phyloP scores from a whole-genome alignment of 2,329 filamentous ascomycete genomes.

The Cordyceps javanica region DNA sequence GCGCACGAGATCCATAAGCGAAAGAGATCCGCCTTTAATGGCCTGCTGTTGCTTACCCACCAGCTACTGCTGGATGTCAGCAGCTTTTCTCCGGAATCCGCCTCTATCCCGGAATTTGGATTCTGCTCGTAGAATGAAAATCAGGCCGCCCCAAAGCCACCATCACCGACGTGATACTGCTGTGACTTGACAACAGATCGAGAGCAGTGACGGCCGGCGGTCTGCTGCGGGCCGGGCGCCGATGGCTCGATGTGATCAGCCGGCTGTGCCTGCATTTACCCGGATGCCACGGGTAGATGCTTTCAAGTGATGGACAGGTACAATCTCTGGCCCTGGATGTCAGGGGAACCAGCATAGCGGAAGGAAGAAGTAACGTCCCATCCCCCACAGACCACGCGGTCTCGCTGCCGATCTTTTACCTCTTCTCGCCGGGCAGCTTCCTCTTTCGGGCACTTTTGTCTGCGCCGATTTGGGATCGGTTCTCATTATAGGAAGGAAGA shows the following conservation, averaged over 20 bases:
- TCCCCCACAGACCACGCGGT: background rate
- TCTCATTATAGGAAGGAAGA: background rate
- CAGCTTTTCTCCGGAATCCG: background rate
- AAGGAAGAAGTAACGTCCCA: conserved; percentile 2
- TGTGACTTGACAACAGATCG: too few species aligned
- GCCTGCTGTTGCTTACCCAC: background rate
- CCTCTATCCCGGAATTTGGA: too few species aligned
- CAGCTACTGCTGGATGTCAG: background rate
- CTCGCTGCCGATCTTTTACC: background rate
- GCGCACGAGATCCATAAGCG: background rate
- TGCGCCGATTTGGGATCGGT: background rate
- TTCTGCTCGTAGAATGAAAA: too few species aligned
- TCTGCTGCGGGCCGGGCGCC: too few species aligned
- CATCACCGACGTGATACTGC: too few species aligned
- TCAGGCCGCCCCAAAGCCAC: too few species aligned
- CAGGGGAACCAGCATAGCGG: background rate
- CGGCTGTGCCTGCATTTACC: background rate
- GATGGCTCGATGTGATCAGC: too few species aligned
- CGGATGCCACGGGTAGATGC: background rate
- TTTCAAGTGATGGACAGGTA: background rate
- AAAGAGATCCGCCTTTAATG: background rate
- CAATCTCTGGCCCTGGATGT: background rate
- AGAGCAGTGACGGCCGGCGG: too few species aligned
- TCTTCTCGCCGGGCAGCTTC: background rate
- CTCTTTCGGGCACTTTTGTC: background rate